Evolutionary conservation across 345 rosid genomes (phyloP).

Genomic region (Crucihimalaya himalaica): DNA sequence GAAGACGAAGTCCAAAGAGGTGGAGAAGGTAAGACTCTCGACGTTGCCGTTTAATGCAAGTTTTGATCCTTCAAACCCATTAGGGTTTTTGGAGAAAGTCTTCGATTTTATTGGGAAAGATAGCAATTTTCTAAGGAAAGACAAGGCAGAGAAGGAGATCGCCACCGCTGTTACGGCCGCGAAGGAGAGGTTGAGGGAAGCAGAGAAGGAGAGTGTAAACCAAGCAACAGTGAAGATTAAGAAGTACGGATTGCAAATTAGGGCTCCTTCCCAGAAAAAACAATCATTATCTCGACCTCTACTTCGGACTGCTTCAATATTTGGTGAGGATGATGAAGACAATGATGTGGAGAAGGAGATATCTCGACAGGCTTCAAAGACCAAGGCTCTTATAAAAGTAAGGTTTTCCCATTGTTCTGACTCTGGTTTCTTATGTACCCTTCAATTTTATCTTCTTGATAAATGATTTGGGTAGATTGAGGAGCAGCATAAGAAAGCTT

Average conservation of each 20-base stretch:
- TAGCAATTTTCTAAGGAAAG: background rate
- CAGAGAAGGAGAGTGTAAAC: background rate
- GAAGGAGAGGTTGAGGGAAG: background rate
- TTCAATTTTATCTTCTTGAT: background rate
- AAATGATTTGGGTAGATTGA: slow-evolving; percentile 52
- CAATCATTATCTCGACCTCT: slow-evolving; percentile 55
- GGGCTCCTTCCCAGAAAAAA: slow-evolving; percentile 67
- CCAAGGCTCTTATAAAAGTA: slow-evolving; percentile 69
- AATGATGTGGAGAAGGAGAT: slow-evolving; percentile 74
- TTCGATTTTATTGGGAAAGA: background rate
- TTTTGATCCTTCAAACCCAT: background rate
- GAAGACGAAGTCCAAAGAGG: too few relatives aligned
- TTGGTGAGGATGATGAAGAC: slow-evolving; percentile 54
- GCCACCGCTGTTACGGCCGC: background rate
- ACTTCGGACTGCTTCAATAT: slow-evolving; percentile 46
- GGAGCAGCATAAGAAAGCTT: slow-evolving; percentile 78
- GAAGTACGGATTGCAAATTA: slow-evolving; percentile 80
- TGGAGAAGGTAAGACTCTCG: background rate
- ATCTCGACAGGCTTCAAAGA: slow-evolving; percentile 73
- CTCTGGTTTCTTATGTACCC: background rate
- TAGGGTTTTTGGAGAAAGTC: background rate
- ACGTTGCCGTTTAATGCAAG: background rate
- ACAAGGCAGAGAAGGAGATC: background rate
- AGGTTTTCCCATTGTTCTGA: background rate
- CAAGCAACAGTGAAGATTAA: slow-evolving; percentile 44